These are phyloP conservation scores for Ulota crispa DNA, from an alignment of 225 moss, liverwort and hornwort species.

Conservation along the genomic window DNA sequence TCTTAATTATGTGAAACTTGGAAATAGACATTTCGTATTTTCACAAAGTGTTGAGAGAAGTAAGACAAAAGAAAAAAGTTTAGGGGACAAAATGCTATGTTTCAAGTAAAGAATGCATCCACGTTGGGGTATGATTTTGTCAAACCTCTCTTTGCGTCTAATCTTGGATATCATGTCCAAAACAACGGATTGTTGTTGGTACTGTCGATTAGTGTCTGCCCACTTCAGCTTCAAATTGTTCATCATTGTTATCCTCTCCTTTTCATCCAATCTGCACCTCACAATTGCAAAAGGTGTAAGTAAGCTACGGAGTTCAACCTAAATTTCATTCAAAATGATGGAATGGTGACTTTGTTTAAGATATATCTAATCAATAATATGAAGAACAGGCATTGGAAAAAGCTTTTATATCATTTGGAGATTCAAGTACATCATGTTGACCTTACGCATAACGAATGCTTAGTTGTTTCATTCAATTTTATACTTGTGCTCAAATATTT, in stretches of 20 bases:
- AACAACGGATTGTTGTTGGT: conserved; percentile 45
- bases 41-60: rapidly evolving
- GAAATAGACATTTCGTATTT: background rate
- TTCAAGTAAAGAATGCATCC: background rate
- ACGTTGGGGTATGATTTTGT: no score
- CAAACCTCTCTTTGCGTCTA: conserved; percentile 49
- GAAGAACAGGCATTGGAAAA: rapidly evolving
- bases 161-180: conserved; percentile 53
- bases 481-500: background rate
- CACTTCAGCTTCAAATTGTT: conserved; percentile 52
- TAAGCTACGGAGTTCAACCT: rapidly evolving
- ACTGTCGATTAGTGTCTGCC: conserved; percentile 40
- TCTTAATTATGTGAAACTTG: rapidly evolving
- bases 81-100: background rate
- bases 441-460: background rate
- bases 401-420: background rate
- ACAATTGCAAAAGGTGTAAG: rapidly evolving
- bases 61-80: background rate
- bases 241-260: conserved; percentile 39
- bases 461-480: background rate
- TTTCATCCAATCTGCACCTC: conserved; percentile 37
- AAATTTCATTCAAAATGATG: background rate
- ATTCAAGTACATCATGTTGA: background rate
- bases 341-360: rapidly evolving
- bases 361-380: background rate